phyloP scores from a whole-genome alignment of 225 moss, liverwort and hornwort genomes.

The Neckera pumila region DNA sequence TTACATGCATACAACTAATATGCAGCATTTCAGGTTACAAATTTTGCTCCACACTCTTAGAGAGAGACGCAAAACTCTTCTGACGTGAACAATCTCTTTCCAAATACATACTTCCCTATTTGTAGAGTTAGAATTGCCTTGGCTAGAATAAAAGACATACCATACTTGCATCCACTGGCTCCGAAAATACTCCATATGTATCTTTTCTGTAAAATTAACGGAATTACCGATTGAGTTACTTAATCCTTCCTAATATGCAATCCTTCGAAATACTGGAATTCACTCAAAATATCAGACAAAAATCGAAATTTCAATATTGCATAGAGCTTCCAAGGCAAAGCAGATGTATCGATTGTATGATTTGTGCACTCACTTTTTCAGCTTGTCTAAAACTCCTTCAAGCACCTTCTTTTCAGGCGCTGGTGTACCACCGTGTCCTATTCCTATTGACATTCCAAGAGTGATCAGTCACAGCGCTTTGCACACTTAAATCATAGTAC shows the following conservation, averaged over 20 bases:
- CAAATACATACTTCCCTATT: background rate
- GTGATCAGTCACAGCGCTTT: background rate
- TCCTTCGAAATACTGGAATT: background rate
- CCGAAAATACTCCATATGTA: constrained; percentile 96
- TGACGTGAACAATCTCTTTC: background rate
- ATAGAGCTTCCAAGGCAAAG: background rate
- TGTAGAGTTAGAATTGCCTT: background rate
- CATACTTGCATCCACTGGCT: constrained; percentile 80
- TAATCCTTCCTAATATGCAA: background rate
- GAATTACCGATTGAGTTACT: background rate
- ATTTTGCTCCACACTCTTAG: background rate
- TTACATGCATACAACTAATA: background rate
- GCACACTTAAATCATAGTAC: background rate
- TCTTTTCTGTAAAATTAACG: constrained; percentile 64
- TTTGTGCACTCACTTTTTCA: constrained; percentile 73
- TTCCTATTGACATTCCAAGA: constrained; percentile 3
- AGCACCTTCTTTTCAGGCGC: constrained; percentile 56
- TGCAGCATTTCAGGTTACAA: background rate
- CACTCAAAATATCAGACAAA: background rate
- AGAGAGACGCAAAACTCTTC: background rate
- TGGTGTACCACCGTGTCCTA: constrained; percentile 15
- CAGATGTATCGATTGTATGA: background rate
- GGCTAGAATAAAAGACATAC: constrained; percentile 21
- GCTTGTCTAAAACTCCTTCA: constrained; percentile 90
- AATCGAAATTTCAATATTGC: background rate